Evolutionary conservation across 805 yeast species (phyloP).

Genomic region (Saturnispora bothae): DNA sequence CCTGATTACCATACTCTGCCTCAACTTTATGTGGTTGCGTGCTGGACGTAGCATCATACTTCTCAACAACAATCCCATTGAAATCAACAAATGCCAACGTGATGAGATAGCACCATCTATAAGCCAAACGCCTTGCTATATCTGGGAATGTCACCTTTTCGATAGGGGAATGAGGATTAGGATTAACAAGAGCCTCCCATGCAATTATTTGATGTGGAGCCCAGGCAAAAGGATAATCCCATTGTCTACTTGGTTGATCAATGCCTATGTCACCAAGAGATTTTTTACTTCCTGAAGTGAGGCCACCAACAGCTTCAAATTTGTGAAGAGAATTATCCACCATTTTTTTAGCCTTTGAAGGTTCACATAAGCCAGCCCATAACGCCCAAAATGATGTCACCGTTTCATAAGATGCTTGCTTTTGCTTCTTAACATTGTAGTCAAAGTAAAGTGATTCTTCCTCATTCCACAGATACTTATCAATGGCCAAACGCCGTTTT

Average conservation of each 20-base stretch:
- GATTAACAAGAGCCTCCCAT: conserved; percentile 75
- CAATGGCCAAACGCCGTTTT: conserved; percentile 42
- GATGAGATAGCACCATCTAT: conserved; percentile 85
- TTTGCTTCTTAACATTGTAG: conserved; percentile 51
- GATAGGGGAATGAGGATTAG: conserved; percentile 40
- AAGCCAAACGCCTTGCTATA: conserved; percentile 60
- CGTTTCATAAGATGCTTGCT: conserved; percentile 61
- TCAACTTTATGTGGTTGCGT: conserved; percentile 84
- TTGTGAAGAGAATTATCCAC: conserved; percentile 48
- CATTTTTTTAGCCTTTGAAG: conserved; percentile 57
- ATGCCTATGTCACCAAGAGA: conserved; percentile 65
- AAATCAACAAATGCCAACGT: conserved; percentile 84
- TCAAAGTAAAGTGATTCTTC: conserved; percentile 71
- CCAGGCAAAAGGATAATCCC: conserved; percentile 99
- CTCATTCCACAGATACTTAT: conserved; percentile 77
- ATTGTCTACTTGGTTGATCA: conserved; percentile 79
- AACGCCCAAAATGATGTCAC: conserved; percentile 90
- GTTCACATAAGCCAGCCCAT: conserved; percentile 66
- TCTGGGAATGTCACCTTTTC: conserved; percentile 22
- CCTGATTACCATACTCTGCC: conserved; percentile 97
- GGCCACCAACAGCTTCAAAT: conserved; percentile 82
- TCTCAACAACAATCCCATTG: conserved; percentile 92
- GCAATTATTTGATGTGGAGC: conserved; percentile 95
- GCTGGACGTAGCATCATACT: conserved; percentile 78
- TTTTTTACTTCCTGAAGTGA: conserved; percentile 70